Percentiles rank a stretch among this genome's conserved stretches.
phyloP scores from a whole-genome alignment of 2,329 filamentous ascomycete species.

The Zymoseptoria tritici region DNA sequence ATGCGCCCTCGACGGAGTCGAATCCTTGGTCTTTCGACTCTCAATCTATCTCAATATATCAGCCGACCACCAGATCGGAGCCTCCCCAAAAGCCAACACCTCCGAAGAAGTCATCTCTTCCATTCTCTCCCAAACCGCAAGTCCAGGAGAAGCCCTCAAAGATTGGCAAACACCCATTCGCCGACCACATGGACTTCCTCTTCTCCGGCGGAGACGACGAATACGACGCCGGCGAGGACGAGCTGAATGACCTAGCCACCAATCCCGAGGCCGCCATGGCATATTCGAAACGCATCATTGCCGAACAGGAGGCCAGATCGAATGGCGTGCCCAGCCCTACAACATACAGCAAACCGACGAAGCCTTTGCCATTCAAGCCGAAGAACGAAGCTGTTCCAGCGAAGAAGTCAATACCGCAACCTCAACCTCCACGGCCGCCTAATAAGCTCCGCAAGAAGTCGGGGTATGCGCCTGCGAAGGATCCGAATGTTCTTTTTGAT shows the following conservation, averaged over 20 bases:
- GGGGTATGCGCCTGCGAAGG: conserved; percentile 16
- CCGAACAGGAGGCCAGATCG: conserved; percentile 15
- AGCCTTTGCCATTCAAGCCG: background rate
- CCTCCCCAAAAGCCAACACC: background rate
- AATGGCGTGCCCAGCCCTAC: background rate
- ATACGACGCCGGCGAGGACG: conserved; percentile 29
- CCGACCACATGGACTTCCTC: conserved; percentile 28
- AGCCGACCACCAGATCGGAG: conserved; percentile 14
- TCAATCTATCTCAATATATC: background rate
- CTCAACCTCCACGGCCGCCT: conserved; percentile 6
- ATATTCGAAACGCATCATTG: conserved; percentile 28
- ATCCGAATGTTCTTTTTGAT: conserved; percentile 29
- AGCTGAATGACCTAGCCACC: conserved; percentile 26
- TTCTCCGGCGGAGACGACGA: conserved; percentile 28
- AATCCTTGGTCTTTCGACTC: background rate
- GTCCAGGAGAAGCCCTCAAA: conserved; percentile 4
- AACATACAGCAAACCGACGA: conserved; percentile 5
- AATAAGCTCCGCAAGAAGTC: conserved; percentile 24
- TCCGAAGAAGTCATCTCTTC: conserved; percentile 1
- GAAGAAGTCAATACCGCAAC: background rate
- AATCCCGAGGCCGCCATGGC: conserved; percentile 31
- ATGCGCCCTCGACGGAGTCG: background rate
- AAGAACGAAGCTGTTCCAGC: background rate
- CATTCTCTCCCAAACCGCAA: conserved; percentile 7
- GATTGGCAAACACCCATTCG: conserved; percentile 26